phyloP scores from a whole-genome alignment of 2,329 filamentous ascomycete genomes.

The Sphaerulina vaccinii region DNA sequence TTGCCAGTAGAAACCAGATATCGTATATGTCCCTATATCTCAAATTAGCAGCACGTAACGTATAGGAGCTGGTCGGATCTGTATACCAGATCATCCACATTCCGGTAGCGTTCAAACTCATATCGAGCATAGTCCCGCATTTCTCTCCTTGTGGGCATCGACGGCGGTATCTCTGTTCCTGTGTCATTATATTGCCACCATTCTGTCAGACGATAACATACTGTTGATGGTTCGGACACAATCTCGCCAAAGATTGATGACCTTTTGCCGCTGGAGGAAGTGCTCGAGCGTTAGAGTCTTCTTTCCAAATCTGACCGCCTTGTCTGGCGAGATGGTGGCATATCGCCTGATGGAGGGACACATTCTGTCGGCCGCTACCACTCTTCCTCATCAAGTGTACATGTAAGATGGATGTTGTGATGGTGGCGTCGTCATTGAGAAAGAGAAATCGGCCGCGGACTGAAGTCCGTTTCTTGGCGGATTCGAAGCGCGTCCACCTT shows the following conservation, averaged over 20 bases:
- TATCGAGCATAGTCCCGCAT: conserved; percentile 50
- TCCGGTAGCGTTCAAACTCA: conserved; percentile 50
- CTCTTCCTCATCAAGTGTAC: background rate
- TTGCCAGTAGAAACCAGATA: conserved; percentile 52
- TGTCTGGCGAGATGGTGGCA: conserved; percentile 35
- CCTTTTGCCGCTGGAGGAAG: conserved; percentile 52
- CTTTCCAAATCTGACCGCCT: conserved; percentile 34
- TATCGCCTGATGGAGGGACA: conserved; percentile 23
- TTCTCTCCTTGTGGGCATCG: conserved; percentile 40
- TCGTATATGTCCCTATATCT: conserved; percentile 45
- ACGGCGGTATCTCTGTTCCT: conserved; percentile 37
- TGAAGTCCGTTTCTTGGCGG: background rate
- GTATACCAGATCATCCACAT: conserved; percentile 49
- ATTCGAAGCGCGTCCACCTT: background rate
- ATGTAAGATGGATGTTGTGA: background rate
- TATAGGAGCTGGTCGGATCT: background rate
- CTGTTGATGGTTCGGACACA: conserved; percentile 46
- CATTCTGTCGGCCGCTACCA: conserved; percentile 4
- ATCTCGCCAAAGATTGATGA: conserved; percentile 48
- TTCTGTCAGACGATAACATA: conserved; percentile 17
- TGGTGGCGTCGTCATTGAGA: background rate
- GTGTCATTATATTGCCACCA: background rate
- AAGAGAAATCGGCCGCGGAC: background rate
- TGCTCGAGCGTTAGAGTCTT: conserved; percentile 40
- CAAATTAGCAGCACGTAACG: conserved; percentile 16